A percentile compares a stretch with the other conserved stretches of the same genome.
These are phyloP conservation scores for Ascochyta clinopodiicola DNA, from an alignment of 2,329 filamentous ascomycete genomes.

Conservation along the genomic window DNA sequence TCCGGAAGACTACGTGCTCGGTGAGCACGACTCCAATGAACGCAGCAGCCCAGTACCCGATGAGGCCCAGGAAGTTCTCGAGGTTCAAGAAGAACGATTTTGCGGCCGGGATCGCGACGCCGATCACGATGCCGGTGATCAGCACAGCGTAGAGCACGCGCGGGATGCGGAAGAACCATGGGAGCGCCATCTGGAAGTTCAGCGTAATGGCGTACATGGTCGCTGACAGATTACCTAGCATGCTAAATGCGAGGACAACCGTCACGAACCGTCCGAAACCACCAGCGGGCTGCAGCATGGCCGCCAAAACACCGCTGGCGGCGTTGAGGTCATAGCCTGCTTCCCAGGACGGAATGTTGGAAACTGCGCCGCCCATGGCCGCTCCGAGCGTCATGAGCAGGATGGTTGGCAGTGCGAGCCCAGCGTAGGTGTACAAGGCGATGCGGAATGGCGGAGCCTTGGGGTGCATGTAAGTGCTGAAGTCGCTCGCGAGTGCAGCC, in stretches of 20 bases:
- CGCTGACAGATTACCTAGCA: conserved; percentile 66
- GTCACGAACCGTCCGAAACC: conserved; percentile 69
- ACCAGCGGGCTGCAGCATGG: conserved; percentile 64
- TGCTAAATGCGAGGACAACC: conserved; percentile 59
- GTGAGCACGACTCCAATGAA: conserved; percentile 42
- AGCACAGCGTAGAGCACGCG: conserved; percentile 65
- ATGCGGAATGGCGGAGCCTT: conserved; percentile 58
- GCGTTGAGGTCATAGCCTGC: conserved; percentile 60
- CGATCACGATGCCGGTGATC: conserved; percentile 66
- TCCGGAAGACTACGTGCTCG: conserved; percentile 51
- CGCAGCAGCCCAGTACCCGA: conserved; percentile 46
- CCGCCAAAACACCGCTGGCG: conserved; percentile 65
- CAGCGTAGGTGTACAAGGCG: conserved; percentile 64
- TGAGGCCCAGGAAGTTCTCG: conserved; percentile 47
- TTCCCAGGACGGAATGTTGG: conserved; percentile 62
- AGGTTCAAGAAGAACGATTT: conserved; percentile 64
- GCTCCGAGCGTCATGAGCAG: conserved; percentile 69
- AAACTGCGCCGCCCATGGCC: conserved; percentile 67
- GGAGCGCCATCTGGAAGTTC: conserved; percentile 69
- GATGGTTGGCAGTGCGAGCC: conserved; percentile 62
- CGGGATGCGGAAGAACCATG: conserved; percentile 62
- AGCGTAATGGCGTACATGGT: conserved; percentile 69
- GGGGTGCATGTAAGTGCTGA: conserved; percentile 67
- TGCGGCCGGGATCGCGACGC: conserved; percentile 63
- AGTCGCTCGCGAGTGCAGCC: conserved; percentile 65